A percentile compares a stretch with the other conserved stretches of the same genome.
Evolutionary conservation across 805 yeast species (phyloP).

Genomic region (Blastobotrys robertii): DNA sequence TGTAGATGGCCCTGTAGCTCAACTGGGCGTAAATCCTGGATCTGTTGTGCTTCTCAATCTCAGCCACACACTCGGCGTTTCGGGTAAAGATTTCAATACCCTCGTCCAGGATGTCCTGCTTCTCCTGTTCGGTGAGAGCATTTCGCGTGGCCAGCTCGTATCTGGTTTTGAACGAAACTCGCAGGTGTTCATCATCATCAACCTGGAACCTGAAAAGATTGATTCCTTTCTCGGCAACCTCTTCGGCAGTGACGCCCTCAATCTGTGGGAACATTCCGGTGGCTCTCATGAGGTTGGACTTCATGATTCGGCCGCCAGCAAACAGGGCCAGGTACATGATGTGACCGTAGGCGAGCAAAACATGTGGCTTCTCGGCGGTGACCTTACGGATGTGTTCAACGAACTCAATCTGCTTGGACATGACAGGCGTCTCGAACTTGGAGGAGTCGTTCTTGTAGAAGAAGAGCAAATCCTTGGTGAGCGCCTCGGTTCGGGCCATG

Average conservation of each 20-base stretch:
- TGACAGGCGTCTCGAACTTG: constrained; percentile 48
- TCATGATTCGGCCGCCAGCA: constrained; percentile 75
- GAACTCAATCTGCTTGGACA: constrained; percentile 54
- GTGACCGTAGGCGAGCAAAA: constrained; percentile 72
- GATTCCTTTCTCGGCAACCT: constrained; percentile 52
- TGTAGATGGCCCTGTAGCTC: constrained; percentile 9
- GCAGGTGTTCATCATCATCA: constrained; percentile 54
- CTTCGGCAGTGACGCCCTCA: constrained; percentile 54
- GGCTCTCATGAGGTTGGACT: constrained; percentile 55
- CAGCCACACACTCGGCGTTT: constrained; percentile 51
- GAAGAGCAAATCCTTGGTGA: constrained; percentile 55
- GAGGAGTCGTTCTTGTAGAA: constrained; percentile 47
- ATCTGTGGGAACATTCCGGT: constrained; percentile 68
- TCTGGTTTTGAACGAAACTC: constrained; percentile 60
- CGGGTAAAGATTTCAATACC: constrained; percentile 54
- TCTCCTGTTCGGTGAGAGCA: constrained; percentile 59
- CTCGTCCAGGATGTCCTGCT: constrained; percentile 59
- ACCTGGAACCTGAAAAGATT: constrained; percentile 64
- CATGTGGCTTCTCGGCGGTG: constrained; percentile 54
- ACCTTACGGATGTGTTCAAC: constrained; percentile 47
- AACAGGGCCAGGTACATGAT: constrained; percentile 77
- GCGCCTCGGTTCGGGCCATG: constrained; percentile 49
- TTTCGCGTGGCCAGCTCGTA: constrained; percentile 71
- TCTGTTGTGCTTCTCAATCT: constrained; percentile 59
- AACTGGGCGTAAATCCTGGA: constrained; percentile 17